Conservation (phyloP, 805 yeast species). For the Yarrowia deformans region DNA sequence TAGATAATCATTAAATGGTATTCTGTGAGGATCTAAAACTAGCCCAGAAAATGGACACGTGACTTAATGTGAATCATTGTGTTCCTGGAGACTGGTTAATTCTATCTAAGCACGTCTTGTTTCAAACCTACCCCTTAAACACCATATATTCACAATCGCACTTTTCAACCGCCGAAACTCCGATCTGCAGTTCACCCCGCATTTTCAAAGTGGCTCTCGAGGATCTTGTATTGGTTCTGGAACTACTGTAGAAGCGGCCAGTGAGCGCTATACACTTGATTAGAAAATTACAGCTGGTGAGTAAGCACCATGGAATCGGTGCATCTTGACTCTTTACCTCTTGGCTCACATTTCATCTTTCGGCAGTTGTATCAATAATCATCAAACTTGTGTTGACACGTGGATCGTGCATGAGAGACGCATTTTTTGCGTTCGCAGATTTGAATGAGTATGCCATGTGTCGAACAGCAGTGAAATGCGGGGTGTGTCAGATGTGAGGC, state of each 20-base stretch:
- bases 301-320: too few relatives aligned
- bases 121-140: not conserved
- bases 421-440: not conserved
- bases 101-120: not conserved
- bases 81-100: not conserved
- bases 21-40: too few relatives aligned
- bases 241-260: too few relatives aligned
- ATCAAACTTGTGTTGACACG: not conserved
- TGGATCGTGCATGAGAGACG: not conserved
- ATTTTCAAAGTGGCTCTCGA: not conserved
- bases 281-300: too few relatives aligned
- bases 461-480: too few relatives aligned
- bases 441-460: not conserved
- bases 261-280: too few relatives aligned
- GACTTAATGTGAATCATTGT: not conserved
- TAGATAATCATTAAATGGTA: conserved; percentile 20
- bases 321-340: too few relatives aligned
- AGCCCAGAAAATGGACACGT: not conserved
- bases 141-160: not conserved
- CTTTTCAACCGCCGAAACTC: not conserved
- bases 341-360: too few relatives aligned
- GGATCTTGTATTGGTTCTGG: too few relatives aligned
- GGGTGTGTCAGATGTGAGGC: not conserved
- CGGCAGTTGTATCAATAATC: conserved; percentile 2
- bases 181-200: conserved; percentile 30